Evolutionary conservation across 805 yeast species (phyloP), one percentile per base, ranked within the genome.

Genomic region (Wickerhamomyces subpelliculosus): DNA sequence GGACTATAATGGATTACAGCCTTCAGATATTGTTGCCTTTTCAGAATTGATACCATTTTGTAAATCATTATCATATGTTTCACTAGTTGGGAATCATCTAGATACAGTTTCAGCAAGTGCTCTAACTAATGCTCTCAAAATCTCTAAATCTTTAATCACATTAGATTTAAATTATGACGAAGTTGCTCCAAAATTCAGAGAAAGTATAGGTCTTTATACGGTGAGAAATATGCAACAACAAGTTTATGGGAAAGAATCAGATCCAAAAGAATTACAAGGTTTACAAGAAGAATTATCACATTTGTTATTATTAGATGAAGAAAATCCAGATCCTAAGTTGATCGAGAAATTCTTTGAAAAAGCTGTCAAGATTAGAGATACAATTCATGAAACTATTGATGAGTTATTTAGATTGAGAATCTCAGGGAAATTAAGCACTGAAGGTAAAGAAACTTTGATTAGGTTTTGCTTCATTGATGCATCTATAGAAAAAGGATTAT

Each of bases 371-470:
- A 53, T 72, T 6, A 65, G 72, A 36, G 43, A 49, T 0, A 58
- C 62, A 27, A 62, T 80, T 25, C 69, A 66, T 27, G 65, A 67
- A 23, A 64, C 78, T 2, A 71, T 77, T 34, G 68, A 69, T 27
- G 83, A 79, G 41, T 61, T 87, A 37, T 73, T 80, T 51, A 67
- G 66, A 31, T 58, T 81, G 34, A 79, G 84, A 53, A 55, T 71
- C 14, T 66, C 71, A 35, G 74, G 72, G 17, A 66, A 72, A 43
- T 64, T 86, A 44, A 77, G 68, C 36, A 52, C 75, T 3, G 86
- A 82, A 45, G 95, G 94, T 16, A 84, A 84, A 55, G 95, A 87
- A 57, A 70, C 87, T 1, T 62, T 86, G 31, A 72, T 87, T 17
- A 68, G 89, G 44, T 66, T 86, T 40, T 75, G 85, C 37, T 78